Evolutionary conservation across 2,329 filamentous ascomycete species (phyloP).

Genomic region (Paraconiothyrium brasiliense): DNA sequence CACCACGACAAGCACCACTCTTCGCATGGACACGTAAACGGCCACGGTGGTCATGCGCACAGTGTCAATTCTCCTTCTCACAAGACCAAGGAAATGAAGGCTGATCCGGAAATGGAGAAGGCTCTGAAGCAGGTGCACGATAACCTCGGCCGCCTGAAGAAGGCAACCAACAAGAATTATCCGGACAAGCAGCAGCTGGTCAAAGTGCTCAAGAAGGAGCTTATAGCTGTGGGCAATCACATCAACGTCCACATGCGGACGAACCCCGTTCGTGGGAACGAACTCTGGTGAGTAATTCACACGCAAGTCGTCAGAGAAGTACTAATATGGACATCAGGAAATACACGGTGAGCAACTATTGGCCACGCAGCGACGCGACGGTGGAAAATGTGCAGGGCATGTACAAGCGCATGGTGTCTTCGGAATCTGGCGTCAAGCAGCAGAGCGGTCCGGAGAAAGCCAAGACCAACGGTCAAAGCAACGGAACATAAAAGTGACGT

Average conservation of each 20-base stretch:
- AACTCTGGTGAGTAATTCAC: constrained; percentile 58
- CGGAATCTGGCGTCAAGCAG: constrained; percentile 34
- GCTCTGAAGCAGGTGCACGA: constrained; percentile 68
- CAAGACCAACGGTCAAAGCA: constrained; percentile 24
- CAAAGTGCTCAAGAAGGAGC: constrained; percentile 67
- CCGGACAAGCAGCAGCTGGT: constrained; percentile 70
- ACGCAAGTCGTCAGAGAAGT: neutral
- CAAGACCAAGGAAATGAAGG: constrained; percentile 30
- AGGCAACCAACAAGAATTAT: constrained; percentile 69
- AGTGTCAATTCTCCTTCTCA: constrained; percentile 37
- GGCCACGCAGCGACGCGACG: constrained; percentile 45
- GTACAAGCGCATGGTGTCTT: constrained; percentile 49
- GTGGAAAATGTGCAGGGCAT: constrained; percentile 47
- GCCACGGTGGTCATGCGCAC: constrained; percentile 45
- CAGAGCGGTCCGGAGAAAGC: constrained; percentile 19
- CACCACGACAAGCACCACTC: constrained; percentile 60
- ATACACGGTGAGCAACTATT: constrained; percentile 49
- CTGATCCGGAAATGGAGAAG: constrained; percentile 60
- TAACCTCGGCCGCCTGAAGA: constrained; percentile 67
- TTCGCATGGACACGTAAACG: constrained; percentile 51
- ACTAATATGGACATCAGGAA: constrained; percentile 43
- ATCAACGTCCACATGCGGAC: constrained; percentile 60
- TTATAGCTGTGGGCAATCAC: constrained; percentile 70
- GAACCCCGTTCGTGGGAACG: constrained; percentile 58
- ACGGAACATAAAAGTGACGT: constrained; percentile 24